Evolutionary conservation across 106 monocot species (phyloP), one percentile per base, ranked within the genome.

Genomic region (Posidonia australis): DNA sequence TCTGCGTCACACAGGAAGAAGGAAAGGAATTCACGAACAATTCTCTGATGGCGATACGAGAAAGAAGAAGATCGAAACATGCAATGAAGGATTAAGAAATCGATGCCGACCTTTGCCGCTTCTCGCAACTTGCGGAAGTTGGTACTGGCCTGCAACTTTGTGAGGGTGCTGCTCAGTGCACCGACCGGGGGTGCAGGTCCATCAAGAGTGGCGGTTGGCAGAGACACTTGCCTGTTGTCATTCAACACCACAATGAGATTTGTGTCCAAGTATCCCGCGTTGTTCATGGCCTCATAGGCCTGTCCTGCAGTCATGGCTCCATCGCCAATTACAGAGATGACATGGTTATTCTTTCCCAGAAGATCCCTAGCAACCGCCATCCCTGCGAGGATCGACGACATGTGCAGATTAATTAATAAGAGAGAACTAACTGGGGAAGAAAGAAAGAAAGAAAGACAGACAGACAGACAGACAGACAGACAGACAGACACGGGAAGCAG

Each of bases 201-300:
- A 31, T 93, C 93, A 1, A 89, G 75, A 5, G 93, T 83, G n/a
- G 88, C 88, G 1, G 93, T 88, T 4, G 88, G 93, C 30, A 93
- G 26, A 17, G 93, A 93, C 14, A 93, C 92, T 60, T 93, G 93
- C 74, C 74, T 81, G 62, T 89, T 89, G 46, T 93, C 93, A 30
- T 89, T 93, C 24, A 93, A 55, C 16, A 93, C 71, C 28, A 93
- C 74, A 18, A 93, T 93, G 21, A 89, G 72, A 58, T 93, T 83
- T 5, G 93, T 63, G 58, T 93, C 85, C 28, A 93, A 62, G 44
- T 75, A 93, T 0, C 93, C 93, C 0, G 81, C 32, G 47, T 93
- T 93, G 73, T 89, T 93, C 93, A 93, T 88, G 29, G 93, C 93
- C 71, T 93, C 93, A 11, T 89, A 93, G 1, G 88, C 93, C 67